phyloP scores from a whole-genome alignment of 106 monocot genomes.

The Phalaenopsis equestris region DNA sequence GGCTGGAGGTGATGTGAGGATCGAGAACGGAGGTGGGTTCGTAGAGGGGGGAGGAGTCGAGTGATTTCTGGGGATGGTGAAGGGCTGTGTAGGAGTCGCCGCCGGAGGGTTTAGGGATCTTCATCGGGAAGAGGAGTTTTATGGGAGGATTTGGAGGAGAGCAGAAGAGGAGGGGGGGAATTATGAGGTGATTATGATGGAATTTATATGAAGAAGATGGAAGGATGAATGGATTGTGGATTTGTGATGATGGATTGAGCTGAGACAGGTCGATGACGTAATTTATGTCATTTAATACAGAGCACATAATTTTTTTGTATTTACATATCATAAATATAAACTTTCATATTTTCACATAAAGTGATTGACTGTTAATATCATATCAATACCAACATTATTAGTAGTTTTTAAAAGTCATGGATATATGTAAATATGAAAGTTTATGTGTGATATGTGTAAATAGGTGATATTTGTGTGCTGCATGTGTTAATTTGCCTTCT shows the following conservation, averaged over 20 bases:
- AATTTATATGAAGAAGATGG: neutral
- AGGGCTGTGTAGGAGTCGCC: neutral
- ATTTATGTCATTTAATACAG: no score
- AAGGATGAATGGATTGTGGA: neutral
- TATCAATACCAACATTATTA: no score
- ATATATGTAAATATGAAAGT: no score
- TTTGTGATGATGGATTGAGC: slow-evolving; percentile 4
- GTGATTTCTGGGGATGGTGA: neutral
- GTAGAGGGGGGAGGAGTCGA: slow-evolving; percentile 20
- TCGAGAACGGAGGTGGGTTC: slow-evolving; percentile 86
- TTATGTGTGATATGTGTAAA: no score
- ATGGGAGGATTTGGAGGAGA: neutral
- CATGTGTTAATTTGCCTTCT: no score
- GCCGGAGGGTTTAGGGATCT: slow-evolving; percentile 10
- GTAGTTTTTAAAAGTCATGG: no score
- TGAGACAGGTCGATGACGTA: no score
- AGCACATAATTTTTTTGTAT: no score
- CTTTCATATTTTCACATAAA: no score
- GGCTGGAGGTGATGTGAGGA: slow-evolving; percentile 51
- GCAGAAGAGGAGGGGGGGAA: slow-evolving; percentile 2
- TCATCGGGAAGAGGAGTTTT: slow-evolving; percentile 4
- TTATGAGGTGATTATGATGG: slow-evolving; percentile 6
- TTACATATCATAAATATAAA: no score
- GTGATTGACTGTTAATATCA: no score
- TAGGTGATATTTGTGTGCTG: no score